These are phyloP conservation scores for Suillus decipiens DNA, from an alignment of 768 basidiomycete species.

Conservation along the genomic window DNA sequence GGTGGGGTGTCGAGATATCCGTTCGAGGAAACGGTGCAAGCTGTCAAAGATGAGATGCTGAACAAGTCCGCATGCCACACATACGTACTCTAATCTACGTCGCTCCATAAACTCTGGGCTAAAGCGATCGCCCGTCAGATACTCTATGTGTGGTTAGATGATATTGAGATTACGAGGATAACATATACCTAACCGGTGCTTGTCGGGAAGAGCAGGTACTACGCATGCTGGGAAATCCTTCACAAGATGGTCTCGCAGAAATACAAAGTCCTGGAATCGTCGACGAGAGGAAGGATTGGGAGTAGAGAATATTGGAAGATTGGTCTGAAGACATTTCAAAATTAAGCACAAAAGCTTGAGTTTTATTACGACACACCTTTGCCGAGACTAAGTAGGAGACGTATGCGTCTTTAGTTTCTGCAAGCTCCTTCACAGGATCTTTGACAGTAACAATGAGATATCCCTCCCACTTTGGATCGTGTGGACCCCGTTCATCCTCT, in stretches of 20 bases:
- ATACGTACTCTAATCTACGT: slow-evolving; percentile 77
- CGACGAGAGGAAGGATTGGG: slow-evolving; percentile 75
- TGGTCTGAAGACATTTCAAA: slow-evolving; percentile 62
- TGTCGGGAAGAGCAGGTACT: slow-evolving; percentile 95
- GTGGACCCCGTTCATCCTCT: slow-evolving; percentile 64
- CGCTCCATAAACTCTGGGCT: slow-evolving; percentile 97
- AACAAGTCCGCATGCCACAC: background rate
- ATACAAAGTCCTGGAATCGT: slow-evolving; percentile 97
- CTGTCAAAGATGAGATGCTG: slow-evolving; percentile 40
- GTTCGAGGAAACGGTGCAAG: slow-evolving; percentile 88
- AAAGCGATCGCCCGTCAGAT: slow-evolving; percentile 96
- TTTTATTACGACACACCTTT: slow-evolving; percentile 55
- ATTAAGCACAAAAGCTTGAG: background rate
- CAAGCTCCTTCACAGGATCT: slow-evolving; percentile 94
- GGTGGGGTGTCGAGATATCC: slow-evolving; percentile 91
- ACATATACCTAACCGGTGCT: slow-evolving; percentile 87
- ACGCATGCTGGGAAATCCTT: slow-evolving; percentile 97
- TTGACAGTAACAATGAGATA: slow-evolving; percentile 80
- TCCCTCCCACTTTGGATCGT: slow-evolving; percentile 91
- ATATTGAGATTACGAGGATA: background rate
- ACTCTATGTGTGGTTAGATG: slow-evolving; percentile 56
- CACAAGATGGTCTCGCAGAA: slow-evolving; percentile 83
- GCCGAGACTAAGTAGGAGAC: slow-evolving; percentile 92
- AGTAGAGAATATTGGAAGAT: slow-evolving; percentile 82
- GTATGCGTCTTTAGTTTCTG: slow-evolving; percentile 96